These are phyloP conservation scores for Leccinum fallax DNA, from an alignment of 1,284 basidiomycete species.

Conservation along the genomic window DNA sequence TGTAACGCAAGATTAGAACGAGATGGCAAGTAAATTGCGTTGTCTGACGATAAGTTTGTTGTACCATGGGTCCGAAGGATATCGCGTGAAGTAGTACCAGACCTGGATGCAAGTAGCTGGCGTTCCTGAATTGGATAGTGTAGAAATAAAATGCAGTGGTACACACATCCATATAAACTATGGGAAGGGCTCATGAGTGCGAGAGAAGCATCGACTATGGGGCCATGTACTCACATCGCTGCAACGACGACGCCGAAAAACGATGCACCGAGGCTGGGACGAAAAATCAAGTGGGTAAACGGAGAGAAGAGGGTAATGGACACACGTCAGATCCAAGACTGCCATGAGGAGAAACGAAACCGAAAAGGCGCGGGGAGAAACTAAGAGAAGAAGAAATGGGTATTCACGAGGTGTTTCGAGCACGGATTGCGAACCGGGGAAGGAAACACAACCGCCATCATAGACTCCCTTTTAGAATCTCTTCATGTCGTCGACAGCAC, in stretches of 20 bases:
- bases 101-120: slow-evolving; percentile 58
- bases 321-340: slow-evolving; percentile 22
- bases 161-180: slow-evolving; percentile 56
- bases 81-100: slow-evolving; percentile 54
- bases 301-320: background rate
- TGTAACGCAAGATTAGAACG: background rate
- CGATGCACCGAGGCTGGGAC: slow-evolving; percentile 48
- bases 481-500: background rate
- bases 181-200: background rate
- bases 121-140: background rate
- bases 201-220: background rate
- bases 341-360: slow-evolving; percentile 16
- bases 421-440: no score
- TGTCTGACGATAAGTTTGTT: slow-evolving; percentile 45
- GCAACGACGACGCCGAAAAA: slow-evolving; percentile 52
- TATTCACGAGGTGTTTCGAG: slow-evolving; percentile 5
- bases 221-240: slow-evolving; percentile 39
- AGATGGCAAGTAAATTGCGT: background rate
- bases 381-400: background rate
- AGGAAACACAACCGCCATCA: background rate
- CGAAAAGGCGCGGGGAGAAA: background rate
- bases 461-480: background rate
- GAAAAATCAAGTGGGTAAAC: background rate
- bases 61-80: slow-evolving; percentile 51
- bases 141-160: no score